Conservation (phyloP, 306 rosid genomes). For the Cicer cuneatum region DNA sequence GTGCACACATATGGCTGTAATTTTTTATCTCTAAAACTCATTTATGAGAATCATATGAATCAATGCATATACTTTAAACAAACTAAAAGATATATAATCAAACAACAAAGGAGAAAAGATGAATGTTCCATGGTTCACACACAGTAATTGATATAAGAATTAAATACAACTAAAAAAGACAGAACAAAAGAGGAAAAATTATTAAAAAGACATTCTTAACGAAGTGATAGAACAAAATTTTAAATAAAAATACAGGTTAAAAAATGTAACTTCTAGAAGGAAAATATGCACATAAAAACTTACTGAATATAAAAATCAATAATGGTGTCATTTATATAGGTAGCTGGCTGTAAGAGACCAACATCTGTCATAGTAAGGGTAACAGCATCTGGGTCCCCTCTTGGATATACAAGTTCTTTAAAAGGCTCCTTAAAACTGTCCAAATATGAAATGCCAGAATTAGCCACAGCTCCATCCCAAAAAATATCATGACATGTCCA, state of each 20-base stretch:
- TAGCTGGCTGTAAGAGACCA: conserved; percentile 79
- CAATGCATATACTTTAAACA: not conserved
- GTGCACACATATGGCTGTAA: conserved; percentile 8
- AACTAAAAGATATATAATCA: not conserved
- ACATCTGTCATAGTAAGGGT: conserved; percentile 73
- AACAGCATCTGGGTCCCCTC: conserved; percentile 81
- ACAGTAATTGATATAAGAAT: not conserved
- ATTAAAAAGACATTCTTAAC: not conserved
- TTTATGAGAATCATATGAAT: conserved; percentile 2
- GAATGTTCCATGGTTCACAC: conserved; percentile 2
- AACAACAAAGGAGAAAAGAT: not conserved
- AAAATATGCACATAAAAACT: conserved; percentile 42
- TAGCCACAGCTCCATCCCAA: not conserved
- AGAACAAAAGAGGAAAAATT: not conserved
- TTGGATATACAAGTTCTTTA: conserved; percentile 73
- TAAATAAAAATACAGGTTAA: not conserved
- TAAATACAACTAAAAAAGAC: conserved; percentile 19
- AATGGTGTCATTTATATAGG: conserved; percentile 79
- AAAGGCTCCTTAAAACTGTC: conserved; percentile 71
- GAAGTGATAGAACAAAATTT: not conserved
- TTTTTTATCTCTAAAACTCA: conserved; percentile 16
- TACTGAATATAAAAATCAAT: conserved; percentile 86
- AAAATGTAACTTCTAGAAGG: conserved; percentile 4
- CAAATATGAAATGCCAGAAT: conserved; percentile 26
- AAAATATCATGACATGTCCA: not conserved